These are phyloP conservation scores for Sporisorium reilianum DNA, from an alignment of 1,284 basidiomycete genomes.

Conservation along the genomic window DNA sequence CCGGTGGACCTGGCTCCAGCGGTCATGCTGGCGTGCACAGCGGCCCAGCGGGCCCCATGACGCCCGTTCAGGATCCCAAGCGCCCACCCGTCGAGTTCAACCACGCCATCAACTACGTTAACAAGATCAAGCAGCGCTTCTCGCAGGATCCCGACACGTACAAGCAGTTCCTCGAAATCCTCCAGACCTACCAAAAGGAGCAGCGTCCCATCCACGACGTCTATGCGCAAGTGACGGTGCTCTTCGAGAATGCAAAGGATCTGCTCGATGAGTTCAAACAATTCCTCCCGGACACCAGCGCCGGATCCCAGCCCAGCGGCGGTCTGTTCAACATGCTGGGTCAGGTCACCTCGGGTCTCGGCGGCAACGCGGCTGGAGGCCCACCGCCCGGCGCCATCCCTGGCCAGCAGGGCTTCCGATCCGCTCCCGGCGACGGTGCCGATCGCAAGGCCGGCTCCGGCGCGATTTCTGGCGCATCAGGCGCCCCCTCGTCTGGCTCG, in stretches of 20 bases:
- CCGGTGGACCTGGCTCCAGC: slow-evolving; percentile 23
- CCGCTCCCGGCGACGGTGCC: slow-evolving; percentile 62
- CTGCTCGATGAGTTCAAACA: slow-evolving; percentile 95
- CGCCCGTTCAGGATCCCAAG: slow-evolving; percentile 48
- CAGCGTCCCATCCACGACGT: slow-evolving; percentile 89
- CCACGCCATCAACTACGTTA: slow-evolving; percentile 96
- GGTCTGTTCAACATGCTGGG: slow-evolving; percentile 71
- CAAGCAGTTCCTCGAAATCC: slow-evolving; percentile 96
- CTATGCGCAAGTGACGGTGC: slow-evolving; percentile 88
- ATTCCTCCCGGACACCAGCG: slow-evolving; percentile 82
- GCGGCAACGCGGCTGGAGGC: slow-evolving; percentile 22
- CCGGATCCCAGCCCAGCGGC: slow-evolving; percentile 57
- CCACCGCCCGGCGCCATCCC: slow-evolving; percentile 41
- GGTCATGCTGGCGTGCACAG: slow-evolving; percentile 28
- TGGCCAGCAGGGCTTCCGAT: slow-evolving; percentile 42
- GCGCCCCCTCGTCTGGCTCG: slow-evolving; percentile 32
- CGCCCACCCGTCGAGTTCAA: slow-evolving; percentile 84
- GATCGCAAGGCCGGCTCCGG: slow-evolving; percentile 75
- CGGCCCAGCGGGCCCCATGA: slow-evolving; percentile 42
- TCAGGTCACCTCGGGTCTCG: slow-evolving; percentile 67
- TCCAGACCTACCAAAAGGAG: slow-evolving; percentile 98
- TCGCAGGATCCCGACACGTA: slow-evolving; percentile 93
- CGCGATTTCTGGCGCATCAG: slow-evolving; percentile 72
- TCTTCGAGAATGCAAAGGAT: slow-evolving; percentile 93
- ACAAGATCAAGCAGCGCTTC: slow-evolving; percentile 97